Percentiles rank a stretch among this genome's conserved stretches.
phyloP scores from a whole-genome alignment of 306 rosid genomes.

The Mimosa pudica region DNA sequence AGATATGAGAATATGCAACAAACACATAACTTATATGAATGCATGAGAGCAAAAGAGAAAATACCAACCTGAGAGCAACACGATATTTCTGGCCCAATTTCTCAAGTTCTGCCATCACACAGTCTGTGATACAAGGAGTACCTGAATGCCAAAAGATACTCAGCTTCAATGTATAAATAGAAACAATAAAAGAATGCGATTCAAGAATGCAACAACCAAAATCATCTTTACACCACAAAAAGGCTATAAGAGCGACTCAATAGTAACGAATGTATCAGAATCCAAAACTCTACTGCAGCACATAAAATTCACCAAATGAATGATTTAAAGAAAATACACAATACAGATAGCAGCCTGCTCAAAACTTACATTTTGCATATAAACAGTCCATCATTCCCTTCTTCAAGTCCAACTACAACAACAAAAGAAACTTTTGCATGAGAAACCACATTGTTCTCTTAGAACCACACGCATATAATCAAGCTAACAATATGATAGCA shows the following conservation, averaged over 20 bases:
- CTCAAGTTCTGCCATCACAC: constrained; percentile 96
- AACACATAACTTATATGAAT: constrained; percentile 2
- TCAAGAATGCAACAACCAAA: neutral
- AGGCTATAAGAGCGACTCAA: constrained; percentile 12
- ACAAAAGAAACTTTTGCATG: constrained; percentile 6
- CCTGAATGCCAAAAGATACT: constrained; percentile 51
- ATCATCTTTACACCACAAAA: neutral
- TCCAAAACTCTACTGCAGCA: constrained; percentile 4
- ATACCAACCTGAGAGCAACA: constrained; percentile 78
- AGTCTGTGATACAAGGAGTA: constrained; percentile 92
- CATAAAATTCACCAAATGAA: constrained; percentile 5
- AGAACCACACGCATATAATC: neutral
- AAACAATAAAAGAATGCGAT: neutral
- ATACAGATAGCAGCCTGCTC: constrained; percentile 1
- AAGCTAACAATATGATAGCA: neutral
- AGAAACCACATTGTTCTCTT: constrained; percentile 16
- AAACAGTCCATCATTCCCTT: constrained; percentile 97
- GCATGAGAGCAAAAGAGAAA: constrained; percentile 5
- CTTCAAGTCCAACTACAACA: constrained; percentile 80
- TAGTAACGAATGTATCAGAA: neutral
- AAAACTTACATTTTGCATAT: constrained; percentile 88
- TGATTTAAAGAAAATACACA: neutral
- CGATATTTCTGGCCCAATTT: constrained; percentile 88
- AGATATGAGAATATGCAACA: constrained; percentile 26
- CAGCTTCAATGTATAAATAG: neutral